A percentile compares a stretch with the other conserved stretches of the same genome.
These are phyloP conservation scores for Dactylonectria macrodidyma DNA, from an alignment of 2,329 filamentous ascomycete genomes.

Conservation along the genomic window DNA sequence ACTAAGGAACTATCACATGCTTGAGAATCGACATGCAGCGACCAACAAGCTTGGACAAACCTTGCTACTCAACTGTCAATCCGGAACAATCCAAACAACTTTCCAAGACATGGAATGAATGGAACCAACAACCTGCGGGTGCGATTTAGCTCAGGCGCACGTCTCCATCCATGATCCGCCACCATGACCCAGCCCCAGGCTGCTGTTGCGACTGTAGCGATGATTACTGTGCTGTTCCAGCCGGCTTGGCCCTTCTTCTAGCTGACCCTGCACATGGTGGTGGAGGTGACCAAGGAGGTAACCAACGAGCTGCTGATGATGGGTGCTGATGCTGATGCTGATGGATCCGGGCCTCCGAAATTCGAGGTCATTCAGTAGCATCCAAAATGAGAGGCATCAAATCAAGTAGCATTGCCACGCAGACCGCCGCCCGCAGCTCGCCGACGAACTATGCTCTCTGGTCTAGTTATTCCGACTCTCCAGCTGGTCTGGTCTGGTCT, in stretches of 20 bases:
- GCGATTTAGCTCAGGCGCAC: slow-evolving; percentile 28
- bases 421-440: not conserved
- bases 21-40: slow-evolving; percentile 30
- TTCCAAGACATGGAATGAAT: no score
- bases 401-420: slow-evolving; percentile 11
- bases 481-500: not conserved
- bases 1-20: slow-evolving; percentile 48
- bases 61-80: slow-evolving; percentile 25
- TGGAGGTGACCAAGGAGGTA: slow-evolving; percentile 10
- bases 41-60: not conserved
- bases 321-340: slow-evolving; percentile 1
- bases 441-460: not conserved
- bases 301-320: not conserved
- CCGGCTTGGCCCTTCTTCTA: no score
- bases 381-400: slow-evolving; percentile 8
- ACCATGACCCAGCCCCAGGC: slow-evolving; percentile 5
- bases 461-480: no score
- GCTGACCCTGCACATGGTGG: not conserved
- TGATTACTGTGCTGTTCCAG: no score
- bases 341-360: not conserved
- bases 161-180: slow-evolving; percentile 18
- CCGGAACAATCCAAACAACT: not conserved
- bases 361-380: slow-evolving; percentile 24
- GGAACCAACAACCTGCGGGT: not conserved
- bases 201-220: no score